Percentiles rank a stretch among this genome's conserved stretches.
These are phyloP conservation scores for Xerocomellus amylosporus DNA, from an alignment of 768 basidiomycete species.

Conservation along the genomic window DNA sequence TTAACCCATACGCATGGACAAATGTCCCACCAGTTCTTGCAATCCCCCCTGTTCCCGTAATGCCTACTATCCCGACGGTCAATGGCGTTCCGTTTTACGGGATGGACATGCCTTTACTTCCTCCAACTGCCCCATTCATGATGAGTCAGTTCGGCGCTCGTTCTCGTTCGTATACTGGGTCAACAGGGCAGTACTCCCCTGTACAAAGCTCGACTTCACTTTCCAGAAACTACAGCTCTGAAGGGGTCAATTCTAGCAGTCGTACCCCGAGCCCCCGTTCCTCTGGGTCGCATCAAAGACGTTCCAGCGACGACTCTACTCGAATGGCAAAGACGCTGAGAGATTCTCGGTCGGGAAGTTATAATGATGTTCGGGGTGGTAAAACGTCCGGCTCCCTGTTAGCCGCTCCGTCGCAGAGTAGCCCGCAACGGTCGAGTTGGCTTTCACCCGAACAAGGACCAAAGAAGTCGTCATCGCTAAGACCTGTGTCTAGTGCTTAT, in stretches of 20 bases:
- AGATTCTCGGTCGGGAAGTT: constrained; percentile 16
- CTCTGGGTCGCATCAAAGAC: constrained; percentile 27
- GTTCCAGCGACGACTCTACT: constrained; percentile 31
- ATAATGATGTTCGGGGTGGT: constrained; percentile 14
- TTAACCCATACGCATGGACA: constrained; percentile 31
- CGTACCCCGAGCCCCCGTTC: constrained; percentile 20
- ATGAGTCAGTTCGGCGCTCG: constrained; percentile 53
- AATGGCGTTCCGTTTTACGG: constrained; percentile 43
- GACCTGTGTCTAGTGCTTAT: constrained; percentile 20
- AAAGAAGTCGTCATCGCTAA: constrained; percentile 13
- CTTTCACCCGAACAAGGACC: constrained; percentile 18
- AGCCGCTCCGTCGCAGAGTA: constrained; percentile 8
- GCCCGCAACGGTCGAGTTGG: constrained; percentile 25
- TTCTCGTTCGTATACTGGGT: constrained; percentile 33
- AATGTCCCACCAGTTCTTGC: constrained; percentile 13
- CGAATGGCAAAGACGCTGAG: constrained; percentile 9
- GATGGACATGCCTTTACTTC: constrained; percentile 67
- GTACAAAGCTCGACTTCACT: constrained; percentile 21
- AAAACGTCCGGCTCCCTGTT: constrained; percentile 10
- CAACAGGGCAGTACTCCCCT: constrained; percentile 31
- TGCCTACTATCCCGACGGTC: constrained; percentile 34
- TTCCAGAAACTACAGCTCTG: constrained; percentile 27
- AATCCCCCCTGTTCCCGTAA: constrained; percentile 38
- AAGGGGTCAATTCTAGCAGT: constrained; percentile 17
- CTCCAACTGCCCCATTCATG: constrained; percentile 76